These are phyloP conservation scores for Polychaeton citri DNA, from an alignment of 2,329 filamentous ascomycete species.

Conservation along the genomic window DNA sequence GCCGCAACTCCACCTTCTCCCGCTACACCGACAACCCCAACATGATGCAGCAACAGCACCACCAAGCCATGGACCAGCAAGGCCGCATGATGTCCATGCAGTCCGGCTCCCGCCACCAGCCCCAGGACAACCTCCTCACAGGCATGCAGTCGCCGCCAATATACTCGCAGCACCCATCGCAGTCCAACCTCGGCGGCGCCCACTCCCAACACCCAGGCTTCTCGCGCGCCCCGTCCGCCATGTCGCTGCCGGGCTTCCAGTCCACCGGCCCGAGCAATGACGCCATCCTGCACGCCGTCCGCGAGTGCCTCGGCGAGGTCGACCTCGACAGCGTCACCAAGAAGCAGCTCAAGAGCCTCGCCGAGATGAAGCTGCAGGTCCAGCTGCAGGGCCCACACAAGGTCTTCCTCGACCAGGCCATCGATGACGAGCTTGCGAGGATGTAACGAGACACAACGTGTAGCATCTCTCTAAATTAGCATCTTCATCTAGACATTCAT, in stretches of 20 bases:
- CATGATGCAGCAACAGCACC: conserved; percentile 23
- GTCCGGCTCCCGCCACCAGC: conserved; percentile 27
- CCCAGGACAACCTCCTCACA: conserved; percentile 23
- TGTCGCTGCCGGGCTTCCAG: conserved; percentile 42
- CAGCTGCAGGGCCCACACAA: conserved; percentile 76
- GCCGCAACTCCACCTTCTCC: conserved; percentile 63
- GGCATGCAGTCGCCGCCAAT: conserved; percentile 20
- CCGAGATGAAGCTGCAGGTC: conserved; percentile 85
- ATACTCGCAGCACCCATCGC: conserved; percentile 3
- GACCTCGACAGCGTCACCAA: conserved; percentile 96
- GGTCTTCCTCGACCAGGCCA: conserved; percentile 81
- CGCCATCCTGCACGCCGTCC: conserved; percentile 73
- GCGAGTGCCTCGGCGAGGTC: conserved; percentile 69
- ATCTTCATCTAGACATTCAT: no score
- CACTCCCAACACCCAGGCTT: conserved; percentile 9
- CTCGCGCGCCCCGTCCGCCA: conserved; percentile 1
- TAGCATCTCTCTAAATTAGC: no score
- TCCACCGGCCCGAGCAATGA: conserved; percentile 60
- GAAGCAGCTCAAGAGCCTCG: conserved; percentile 76
- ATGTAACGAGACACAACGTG: no score
- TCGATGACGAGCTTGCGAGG: conserved; percentile 83
- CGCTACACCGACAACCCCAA: conserved; percentile 51
- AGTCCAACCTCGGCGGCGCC: conserved; percentile 8
- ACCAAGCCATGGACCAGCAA: conserved; percentile 4
- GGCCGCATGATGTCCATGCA: conserved; percentile 49